Evolutionary conservation across 257 asterid species (phyloP).

Genomic region (Ocimum tenuiflorum): DNA sequence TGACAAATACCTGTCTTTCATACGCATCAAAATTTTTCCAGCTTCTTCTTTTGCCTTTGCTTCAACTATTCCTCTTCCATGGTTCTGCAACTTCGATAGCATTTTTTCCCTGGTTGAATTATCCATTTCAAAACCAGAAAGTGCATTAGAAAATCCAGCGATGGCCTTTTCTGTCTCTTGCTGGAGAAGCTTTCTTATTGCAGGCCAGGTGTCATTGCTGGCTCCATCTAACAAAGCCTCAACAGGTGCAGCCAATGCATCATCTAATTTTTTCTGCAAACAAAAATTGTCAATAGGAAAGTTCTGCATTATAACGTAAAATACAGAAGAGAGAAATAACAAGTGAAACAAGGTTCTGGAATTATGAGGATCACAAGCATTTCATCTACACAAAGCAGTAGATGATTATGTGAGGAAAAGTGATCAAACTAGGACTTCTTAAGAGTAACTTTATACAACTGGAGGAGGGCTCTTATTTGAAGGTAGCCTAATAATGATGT

Average conservation of each 20-base stretch:
- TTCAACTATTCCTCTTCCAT: conserved; percentile 83
- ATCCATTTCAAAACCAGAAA: conserved; percentile 87
- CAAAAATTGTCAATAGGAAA: conserved; percentile 12
- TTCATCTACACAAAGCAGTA: neutral
- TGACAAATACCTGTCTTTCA: conserved; percentile 73
- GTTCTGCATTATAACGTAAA: conserved; percentile 11
- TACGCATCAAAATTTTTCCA: conserved; percentile 78
- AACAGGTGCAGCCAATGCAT: conserved; percentile 75
- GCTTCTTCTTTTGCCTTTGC: conserved; percentile 92
- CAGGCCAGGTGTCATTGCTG: conserved; percentile 79
- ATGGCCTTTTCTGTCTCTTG: conserved; percentile 58
- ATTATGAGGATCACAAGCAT: neutral
- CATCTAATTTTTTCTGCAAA: conserved; percentile 68
- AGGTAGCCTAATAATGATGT: neutral
- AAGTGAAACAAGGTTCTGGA: neutral
- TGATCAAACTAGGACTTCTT: neutral
- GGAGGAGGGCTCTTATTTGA: neutral
- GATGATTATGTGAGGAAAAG: neutral
- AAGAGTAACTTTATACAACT: neutral
- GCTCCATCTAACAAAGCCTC: conserved; percentile 95
- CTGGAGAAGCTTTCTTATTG: conserved; percentile 67
- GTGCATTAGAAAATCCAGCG: conserved; percentile 53
- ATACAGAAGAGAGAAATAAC: neutral
- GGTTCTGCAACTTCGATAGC: conserved; percentile 52
- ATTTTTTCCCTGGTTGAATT: conserved; percentile 50